Conservation (phyloP, 345 rosid genomes). For the Citrus medica region DNA sequence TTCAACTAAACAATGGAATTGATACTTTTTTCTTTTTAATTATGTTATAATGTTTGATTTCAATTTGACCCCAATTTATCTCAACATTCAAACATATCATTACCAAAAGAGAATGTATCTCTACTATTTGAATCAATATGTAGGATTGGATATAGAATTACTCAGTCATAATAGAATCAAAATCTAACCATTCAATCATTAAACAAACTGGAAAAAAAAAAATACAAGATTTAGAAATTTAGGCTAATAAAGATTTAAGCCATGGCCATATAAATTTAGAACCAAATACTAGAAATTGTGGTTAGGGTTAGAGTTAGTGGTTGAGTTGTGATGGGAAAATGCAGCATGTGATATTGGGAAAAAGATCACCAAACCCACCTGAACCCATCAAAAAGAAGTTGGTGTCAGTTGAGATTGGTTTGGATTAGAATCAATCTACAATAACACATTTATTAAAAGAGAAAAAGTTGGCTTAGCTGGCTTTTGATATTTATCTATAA, state of each 20-base stretch:
- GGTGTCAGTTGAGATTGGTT: conserved; percentile 32
- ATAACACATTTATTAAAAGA: not conserved
- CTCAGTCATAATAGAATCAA: too few relatives aligned
- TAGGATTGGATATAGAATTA: too few relatives aligned
- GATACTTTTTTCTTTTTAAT: too few relatives aligned
- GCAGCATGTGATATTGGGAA: conserved; percentile 27
- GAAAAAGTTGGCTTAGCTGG: not conserved
- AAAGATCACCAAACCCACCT: conserved; percentile 37
- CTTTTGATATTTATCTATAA: not conserved
- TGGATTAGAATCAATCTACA: conserved; percentile 22
- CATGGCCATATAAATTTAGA: not conserved
- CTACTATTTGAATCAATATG: too few relatives aligned
- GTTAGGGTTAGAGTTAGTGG: conserved; percentile 18
- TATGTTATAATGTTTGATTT: too few relatives aligned
- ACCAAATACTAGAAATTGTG: not conserved
- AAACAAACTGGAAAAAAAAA: too few relatives aligned
- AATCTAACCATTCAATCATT: too few relatives aligned
- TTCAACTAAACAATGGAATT: too few relatives aligned
- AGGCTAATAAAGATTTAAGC: not conserved
- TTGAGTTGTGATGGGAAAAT: conserved; percentile 20
- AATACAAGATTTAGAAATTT: too few relatives aligned
- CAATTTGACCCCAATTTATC: too few relatives aligned
- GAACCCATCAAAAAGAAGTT: conserved; percentile 18
- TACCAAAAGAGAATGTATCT: too few relatives aligned
- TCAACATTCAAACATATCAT: too few relatives aligned